Evolutionary conservation across 192 early-diverging fungal species (phyloP).

Genomic region (Phlyctochytrium bullatum): DNA sequence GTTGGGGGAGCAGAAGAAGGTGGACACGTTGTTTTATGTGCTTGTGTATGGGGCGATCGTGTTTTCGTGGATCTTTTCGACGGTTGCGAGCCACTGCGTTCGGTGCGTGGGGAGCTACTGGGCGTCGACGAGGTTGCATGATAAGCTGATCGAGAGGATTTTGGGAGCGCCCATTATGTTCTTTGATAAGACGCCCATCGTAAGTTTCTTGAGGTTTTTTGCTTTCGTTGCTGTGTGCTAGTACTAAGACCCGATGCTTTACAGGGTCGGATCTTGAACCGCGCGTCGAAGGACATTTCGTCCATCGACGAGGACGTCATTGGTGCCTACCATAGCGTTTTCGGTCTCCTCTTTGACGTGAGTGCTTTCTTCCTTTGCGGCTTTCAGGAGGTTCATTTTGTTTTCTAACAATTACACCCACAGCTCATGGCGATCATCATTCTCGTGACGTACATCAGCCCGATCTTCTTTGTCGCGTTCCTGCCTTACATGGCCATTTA

Average conservation of each 20-base stretch:
- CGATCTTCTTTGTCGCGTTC: background rate
- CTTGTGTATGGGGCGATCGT: too few relatives aligned
- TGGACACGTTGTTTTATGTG: too few relatives aligned
- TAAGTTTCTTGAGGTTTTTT: too few relatives aligned
- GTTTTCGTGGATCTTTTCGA: too few relatives aligned
- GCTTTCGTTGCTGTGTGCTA: background rate
- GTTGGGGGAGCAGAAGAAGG: too few relatives aligned
- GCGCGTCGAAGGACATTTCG: constrained; percentile 84
- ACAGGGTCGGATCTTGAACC: constrained; percentile 55
- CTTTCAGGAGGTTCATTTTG: background rate
- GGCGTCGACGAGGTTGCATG: constrained; percentile 36
- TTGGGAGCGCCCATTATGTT: constrained; percentile 42
- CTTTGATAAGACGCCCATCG: constrained; percentile 49
- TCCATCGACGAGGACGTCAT: constrained; percentile 65
- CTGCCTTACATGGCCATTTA: constrained; percentile 34
- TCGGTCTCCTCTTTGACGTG: too few relatives aligned
- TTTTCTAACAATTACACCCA: background rate
- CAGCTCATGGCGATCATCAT: background rate
- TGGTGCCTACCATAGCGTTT: background rate
- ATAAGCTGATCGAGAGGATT: constrained; percentile 30
- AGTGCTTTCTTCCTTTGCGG: too few relatives aligned
- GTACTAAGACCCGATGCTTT: background rate
- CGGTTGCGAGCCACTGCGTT: constrained; percentile 44
- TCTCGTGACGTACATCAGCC: constrained; percentile 4
- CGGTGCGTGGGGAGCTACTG: constrained; percentile 20